Evolutionary conservation across 805 yeast species (phyloP), one percentile per base, ranked within the genome.

Genomic region (Yamadazyma scolyti): DNA sequence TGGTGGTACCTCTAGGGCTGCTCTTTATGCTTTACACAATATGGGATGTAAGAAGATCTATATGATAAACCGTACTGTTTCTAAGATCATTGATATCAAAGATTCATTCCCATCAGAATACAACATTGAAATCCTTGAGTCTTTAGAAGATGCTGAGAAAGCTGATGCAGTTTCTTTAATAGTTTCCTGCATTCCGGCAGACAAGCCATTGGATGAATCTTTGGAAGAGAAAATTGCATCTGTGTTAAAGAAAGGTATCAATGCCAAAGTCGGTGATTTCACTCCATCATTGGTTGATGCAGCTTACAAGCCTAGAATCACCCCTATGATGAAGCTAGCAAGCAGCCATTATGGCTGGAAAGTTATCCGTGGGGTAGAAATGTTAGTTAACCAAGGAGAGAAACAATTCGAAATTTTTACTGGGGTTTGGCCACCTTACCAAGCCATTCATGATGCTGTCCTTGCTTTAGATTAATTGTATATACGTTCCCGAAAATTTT

Each of bases 1-100:
- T 13, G 99, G 99, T 24, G 99, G 99, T 25, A 89, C 99, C 16
- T 80, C 96, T 1, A 74, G 96, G 49, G 96, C 98, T 24, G 97
- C 97, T 0, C 77, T 85, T 10, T 88, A 75, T 55, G 97, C 98
- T 1, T 68, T 93, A 43, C 74, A 77, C 50, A 50, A 75, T 39
- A 61, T 90, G 65, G 96, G 96, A 2, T 86, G 94, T 56, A 46
- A 61, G 14, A 77, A 68, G 44, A 84, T 90, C 37, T 87, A 78
- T 62, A 67, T 90, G 66, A 53, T 85, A 36, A 90, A 89, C 65
- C 77, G 97, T 55, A 87, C 96, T 2, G 54, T 63, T 1, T 61
- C 79, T 6, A 86, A 86, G 50, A 64, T 87, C 31, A 52, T 54
- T 13, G 79, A 71, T 1, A 64, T 93, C 43, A 73, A 72, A 39